These are phyloP conservation scores for Phialocephala sp. DNA, from an alignment of 2,329 filamentous ascomycete species.

Conservation along the genomic window DNA sequence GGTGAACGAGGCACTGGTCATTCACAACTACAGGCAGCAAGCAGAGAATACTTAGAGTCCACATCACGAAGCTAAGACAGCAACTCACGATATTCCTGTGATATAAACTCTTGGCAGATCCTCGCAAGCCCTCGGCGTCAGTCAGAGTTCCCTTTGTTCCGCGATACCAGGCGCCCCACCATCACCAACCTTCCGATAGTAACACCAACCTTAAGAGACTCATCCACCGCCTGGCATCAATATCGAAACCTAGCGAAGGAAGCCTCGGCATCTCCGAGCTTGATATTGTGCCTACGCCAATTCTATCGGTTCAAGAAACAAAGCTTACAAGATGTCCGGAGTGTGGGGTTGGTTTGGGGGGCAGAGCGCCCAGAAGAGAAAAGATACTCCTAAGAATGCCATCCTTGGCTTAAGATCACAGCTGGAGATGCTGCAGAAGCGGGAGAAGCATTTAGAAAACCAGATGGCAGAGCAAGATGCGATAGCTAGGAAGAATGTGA, in stretches of 20 bases:
- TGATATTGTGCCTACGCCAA: slow-evolving; percentile 22
- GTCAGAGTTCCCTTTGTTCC: slow-evolving; percentile 25
- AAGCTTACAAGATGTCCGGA: slow-evolving; percentile 58
- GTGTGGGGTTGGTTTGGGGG: slow-evolving; percentile 95
- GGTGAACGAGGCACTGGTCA: slow-evolving; percentile 28
- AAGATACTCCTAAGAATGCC: slow-evolving; percentile 95
- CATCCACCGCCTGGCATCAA: background rate
- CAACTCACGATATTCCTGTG: background rate
- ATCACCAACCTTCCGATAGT: slow-evolving; percentile 35
- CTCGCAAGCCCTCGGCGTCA: slow-evolving; percentile 12
- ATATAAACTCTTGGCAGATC: slow-evolving; percentile 8
- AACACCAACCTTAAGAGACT: slow-evolving; percentile 15
- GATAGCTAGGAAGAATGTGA: slow-evolving; percentile 86
- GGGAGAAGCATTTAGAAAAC: slow-evolving; percentile 86
- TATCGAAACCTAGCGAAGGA: slow-evolving; percentile 4
- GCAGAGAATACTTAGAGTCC: slow-evolving; percentile 21
- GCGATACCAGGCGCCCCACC: slow-evolving; percentile 34
- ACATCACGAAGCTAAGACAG: slow-evolving; percentile 22
- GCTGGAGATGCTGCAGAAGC: slow-evolving; percentile 97
- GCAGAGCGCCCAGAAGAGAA: slow-evolving; percentile 79
- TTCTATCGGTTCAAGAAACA: slow-evolving; percentile 22
- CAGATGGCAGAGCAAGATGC: slow-evolving; percentile 94
- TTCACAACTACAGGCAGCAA: slow-evolving; percentile 32
- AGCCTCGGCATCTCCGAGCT: slow-evolving; percentile 18
- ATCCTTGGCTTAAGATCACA: slow-evolving; percentile 87